A percentile compares a stretch with the other conserved stretches of the same genome.
Conservation (phyloP, 2,329 filamentous ascomycete genomes). For the Aspergillus fijiensis region DNA sequence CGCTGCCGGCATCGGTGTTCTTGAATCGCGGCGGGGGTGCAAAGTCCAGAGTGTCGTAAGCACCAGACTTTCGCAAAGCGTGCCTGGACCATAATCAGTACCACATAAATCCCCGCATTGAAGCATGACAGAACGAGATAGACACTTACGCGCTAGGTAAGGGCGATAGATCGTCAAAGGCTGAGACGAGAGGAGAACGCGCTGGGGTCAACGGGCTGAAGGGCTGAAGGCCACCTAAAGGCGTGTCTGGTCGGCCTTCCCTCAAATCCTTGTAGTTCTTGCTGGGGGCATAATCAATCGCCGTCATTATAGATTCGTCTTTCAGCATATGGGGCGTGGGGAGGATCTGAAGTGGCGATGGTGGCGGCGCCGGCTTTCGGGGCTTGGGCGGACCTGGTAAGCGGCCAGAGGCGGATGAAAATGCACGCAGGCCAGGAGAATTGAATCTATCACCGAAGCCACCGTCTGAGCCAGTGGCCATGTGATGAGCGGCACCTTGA, state of each 20-base stretch:
- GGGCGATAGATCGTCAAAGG: conserved; percentile 80
- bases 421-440: conserved; percentile 56
- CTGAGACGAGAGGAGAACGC: conserved; percentile 74
- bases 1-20: conserved; percentile 43
- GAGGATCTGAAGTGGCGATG: conserved; percentile 68
- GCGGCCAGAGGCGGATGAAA: conserved; percentile 61
- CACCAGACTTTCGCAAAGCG: conserved; percentile 50
- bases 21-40: conserved; percentile 51
- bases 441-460: conserved; percentile 29
- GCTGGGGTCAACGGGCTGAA: conserved; percentile 73
- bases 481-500: conserved; percentile 47
- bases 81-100: conserved; percentile 38
- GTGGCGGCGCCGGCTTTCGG: conserved; percentile 68
- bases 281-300: conserved; percentile 86
- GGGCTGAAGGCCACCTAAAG: conserved; percentile 58
- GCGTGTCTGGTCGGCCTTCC: conserved; percentile 65
- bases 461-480: conserved; percentile 46
- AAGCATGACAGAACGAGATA: neutral
- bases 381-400: conserved; percentile 46
- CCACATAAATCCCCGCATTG: neutral
- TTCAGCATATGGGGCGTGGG: conserved; percentile 82
- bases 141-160: conserved; percentile 86
- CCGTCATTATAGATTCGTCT: conserved; percentile 72
- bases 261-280: conserved; percentile 64
- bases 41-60: conserved; percentile 51